These are phyloP conservation scores for Zopfia rhizophila DNA, from an alignment of 2,329 filamentous ascomycete genomes.

Conservation along the genomic window DNA sequence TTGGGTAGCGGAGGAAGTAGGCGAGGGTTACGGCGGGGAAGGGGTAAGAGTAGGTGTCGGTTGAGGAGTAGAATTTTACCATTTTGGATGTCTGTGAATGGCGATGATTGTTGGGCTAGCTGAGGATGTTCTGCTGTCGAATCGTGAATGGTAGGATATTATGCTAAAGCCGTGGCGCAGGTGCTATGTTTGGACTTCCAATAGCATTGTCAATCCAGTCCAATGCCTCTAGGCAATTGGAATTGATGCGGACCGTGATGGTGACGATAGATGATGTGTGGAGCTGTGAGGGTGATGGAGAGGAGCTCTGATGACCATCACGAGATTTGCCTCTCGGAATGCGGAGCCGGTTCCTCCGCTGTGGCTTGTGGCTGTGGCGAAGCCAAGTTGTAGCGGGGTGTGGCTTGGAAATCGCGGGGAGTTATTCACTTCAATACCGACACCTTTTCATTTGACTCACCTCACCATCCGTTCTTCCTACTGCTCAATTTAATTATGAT, in stretches of 20 bases:
- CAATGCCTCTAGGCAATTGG: conserved; percentile 36
- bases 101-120: not conserved
- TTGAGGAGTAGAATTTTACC: conserved; percentile 65
- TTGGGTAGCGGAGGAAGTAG: conserved; percentile 90
- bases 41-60: conserved; percentile 80
- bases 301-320: conserved; percentile 36
- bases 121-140: conserved; percentile 5
- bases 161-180: conserved; percentile 1
- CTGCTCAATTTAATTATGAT: too few species aligned
- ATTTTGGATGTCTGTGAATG: conserved; percentile 39
- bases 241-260: conserved; percentile 15
- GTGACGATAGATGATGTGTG: conserved; percentile 21
- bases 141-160: conserved; percentile 6
- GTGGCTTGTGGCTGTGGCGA: conserved; percentile 27
- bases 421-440: too few species aligned
- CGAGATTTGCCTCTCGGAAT: conserved; percentile 41
- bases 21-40: conserved; percentile 88
- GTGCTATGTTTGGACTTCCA: conserved; percentile 30
- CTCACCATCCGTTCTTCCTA: too few species aligned
- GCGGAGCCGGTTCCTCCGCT: conserved; percentile 14
- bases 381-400: not conserved
- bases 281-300: conserved; percentile 28
- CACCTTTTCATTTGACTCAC: too few species aligned
- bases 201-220: conserved; percentile 41
- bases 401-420: not conserved